phyloP scores from a whole-genome alignment of 2,329 filamentous ascomycete genomes.

The Biscogniauxia sp. region DNA sequence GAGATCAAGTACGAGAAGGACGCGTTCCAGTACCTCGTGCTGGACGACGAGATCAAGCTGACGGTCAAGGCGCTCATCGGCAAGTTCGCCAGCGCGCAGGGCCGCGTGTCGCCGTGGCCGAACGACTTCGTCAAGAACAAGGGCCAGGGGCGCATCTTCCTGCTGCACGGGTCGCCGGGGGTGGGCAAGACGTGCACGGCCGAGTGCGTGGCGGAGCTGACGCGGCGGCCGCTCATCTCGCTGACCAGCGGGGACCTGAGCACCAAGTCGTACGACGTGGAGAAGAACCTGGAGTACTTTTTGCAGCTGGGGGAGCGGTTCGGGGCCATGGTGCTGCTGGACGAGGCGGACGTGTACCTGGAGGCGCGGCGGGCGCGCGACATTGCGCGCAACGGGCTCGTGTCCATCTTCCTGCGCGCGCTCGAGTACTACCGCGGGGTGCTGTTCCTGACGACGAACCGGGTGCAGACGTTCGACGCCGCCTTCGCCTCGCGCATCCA shows the following conservation, averaged over 20 bases:
- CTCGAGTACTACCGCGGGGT: constrained; percentile 52
- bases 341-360: constrained; percentile 61
- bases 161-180: constrained; percentile 53
- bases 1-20: constrained; percentile 44
- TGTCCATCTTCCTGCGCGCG: constrained; percentile 48
- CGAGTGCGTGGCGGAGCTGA: constrained; percentile 52
- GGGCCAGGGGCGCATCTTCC: constrained; percentile 48
- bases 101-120: constrained; percentile 43
- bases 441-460: constrained; percentile 51
- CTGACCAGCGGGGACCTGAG: constrained; percentile 50
- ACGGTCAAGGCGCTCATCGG: constrained; percentile 48
- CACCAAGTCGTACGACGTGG: constrained; percentile 37
- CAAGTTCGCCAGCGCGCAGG: constrained; percentile 42
- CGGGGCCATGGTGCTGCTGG: constrained; percentile 52
- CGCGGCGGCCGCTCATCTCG: constrained; percentile 48
- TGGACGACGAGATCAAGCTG: constrained; percentile 47
- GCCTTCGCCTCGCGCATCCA: constrained; percentile 51
- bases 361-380: constrained; percentile 46
- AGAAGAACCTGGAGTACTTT: constrained; percentile 46
- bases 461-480: constrained; percentile 45
- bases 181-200: constrained; percentile 58
- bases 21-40: constrained; percentile 49
- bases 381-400: constrained; percentile 46
- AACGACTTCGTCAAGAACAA: constrained; percentile 50
- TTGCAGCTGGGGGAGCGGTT: constrained; percentile 48